phyloP scores from a whole-genome alignment of 129 eudicot genomes.

The Silybum marianum region DNA sequence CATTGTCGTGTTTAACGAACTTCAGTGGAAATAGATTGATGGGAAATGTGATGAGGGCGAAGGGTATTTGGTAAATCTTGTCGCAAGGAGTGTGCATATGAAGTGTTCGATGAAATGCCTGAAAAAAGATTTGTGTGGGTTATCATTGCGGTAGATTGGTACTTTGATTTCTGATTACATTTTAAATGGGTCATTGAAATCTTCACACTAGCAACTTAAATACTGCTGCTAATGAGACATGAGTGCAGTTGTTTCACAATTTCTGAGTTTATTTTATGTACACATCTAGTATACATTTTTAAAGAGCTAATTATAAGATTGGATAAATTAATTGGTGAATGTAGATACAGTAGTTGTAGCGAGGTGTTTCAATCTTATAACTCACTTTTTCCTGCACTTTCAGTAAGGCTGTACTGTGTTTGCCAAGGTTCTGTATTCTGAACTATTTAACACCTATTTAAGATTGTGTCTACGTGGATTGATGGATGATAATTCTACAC shows the following conservation, averaged over 20 bases:
- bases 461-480: slow-evolving; percentile 5
- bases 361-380: background rate
- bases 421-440: background rate
- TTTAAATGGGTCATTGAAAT: background rate
- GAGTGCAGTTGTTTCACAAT: no score
- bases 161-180: background rate
- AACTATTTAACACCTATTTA: background rate
- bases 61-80: background rate
- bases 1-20: background rate
- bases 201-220: background rate
- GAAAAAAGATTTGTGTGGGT: background rate
- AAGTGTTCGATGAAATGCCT: slow-evolving; percentile 37
- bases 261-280: no score
- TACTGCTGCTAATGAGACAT: no score
- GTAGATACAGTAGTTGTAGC: background rate
- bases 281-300: background rate
- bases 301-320: background rate
- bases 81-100: slow-evolving; percentile 7
- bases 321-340: background rate
- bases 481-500: slow-evolving; percentile 3
- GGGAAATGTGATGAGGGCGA: background rate
- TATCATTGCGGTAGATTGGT: slow-evolving; percentile 2
- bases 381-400: background rate
- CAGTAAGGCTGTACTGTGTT: no score
- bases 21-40: slow-evolving; percentile 1